These are phyloP conservation scores for Lachancea cidri DNA, from an alignment of 805 yeast species.

Conservation along the genomic window DNA sequence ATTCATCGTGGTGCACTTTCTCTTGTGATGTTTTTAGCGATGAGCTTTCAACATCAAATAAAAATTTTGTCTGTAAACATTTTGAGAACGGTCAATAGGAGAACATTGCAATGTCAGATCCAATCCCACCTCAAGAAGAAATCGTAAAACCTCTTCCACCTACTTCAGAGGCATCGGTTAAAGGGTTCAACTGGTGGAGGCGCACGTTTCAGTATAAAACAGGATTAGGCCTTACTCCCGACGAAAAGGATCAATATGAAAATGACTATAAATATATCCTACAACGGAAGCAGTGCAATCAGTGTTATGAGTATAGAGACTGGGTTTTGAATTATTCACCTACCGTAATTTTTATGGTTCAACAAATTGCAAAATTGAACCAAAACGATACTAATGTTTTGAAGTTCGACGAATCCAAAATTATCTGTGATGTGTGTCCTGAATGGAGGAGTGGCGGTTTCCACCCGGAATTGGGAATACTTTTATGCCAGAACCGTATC, in stretches of 20 bases:
- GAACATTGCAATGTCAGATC: slow-evolving; percentile 3
- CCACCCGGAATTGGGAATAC: slow-evolving; percentile 82
- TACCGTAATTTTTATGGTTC: slow-evolving; percentile 78
- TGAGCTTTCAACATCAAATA: slow-evolving; percentile 2
- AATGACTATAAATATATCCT: slow-evolving; percentile 43
- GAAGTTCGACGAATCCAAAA: slow-evolving; percentile 28
- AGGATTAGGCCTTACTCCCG: slow-evolving; percentile 55
- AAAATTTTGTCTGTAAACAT: neutral
- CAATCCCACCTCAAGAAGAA: slow-evolving; percentile 17
- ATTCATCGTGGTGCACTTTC: slow-evolving; percentile 39
- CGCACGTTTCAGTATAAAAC: slow-evolving; percentile 65
- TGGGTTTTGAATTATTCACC: slow-evolving; percentile 83
- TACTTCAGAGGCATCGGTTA: slow-evolving; percentile 12
- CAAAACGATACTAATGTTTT: slow-evolving; percentile 10
- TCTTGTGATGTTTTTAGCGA: neutral
- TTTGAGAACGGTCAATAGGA: neutral
- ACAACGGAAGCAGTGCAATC: slow-evolving; percentile 50
- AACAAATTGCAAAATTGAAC: slow-evolving; percentile 64
- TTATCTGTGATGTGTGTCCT: slow-evolving; percentile 78
- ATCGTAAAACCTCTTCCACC: slow-evolving; percentile 18
- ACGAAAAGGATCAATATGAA: slow-evolving; percentile 53
- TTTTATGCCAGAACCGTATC: slow-evolving; percentile 80
- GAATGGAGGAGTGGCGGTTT: slow-evolving; percentile 87
- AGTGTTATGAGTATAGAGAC: slow-evolving; percentile 70
- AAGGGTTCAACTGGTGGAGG: slow-evolving; percentile 79